These are phyloP conservation scores for Aureobasidium zeae DNA, from an alignment of 2,329 filamentous ascomycete species.

Conservation along the genomic window DNA sequence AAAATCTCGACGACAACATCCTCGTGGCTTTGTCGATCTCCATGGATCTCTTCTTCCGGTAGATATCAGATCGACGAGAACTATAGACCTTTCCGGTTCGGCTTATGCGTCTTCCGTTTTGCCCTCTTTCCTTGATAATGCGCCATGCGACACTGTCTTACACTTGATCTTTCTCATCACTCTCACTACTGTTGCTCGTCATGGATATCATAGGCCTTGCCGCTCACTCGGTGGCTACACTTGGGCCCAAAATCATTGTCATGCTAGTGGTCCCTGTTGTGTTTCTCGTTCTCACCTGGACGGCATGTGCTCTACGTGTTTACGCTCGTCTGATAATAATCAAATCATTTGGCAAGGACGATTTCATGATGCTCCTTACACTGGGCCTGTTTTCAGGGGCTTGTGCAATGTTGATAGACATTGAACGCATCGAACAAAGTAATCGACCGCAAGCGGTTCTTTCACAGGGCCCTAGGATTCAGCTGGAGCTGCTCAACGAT, in stretches of 20 bases:
- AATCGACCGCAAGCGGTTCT: not conserved
- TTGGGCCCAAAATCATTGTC: not conserved
- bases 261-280: slow-evolving; percentile 1
- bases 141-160: too few species aligned
- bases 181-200: too few species aligned
- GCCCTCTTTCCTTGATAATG: too few species aligned
- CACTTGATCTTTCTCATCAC: too few species aligned
- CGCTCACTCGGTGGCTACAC: slow-evolving; percentile 3
- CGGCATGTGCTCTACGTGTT: slow-evolving; percentile 12
- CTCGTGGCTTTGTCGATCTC: too few species aligned
- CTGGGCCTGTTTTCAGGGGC: not conserved
- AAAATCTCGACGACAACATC: too few species aligned
- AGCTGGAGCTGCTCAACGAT: slow-evolving; percentile 1
- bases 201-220: not conserved
- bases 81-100: too few species aligned
- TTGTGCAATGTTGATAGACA: not conserved
- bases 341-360: slow-evolving; percentile 7
- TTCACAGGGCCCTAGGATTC: not conserved
- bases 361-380: slow-evolving; percentile 6
- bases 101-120: too few species aligned
- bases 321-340: slow-evolving; percentile 15
- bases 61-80: too few species aligned
- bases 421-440: slow-evolving; percentile 1
- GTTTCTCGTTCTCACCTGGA: slow-evolving; percentile 15
- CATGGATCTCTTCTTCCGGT: too few species aligned